These are phyloP conservation scores for Chrysanthemum seticuspe DNA, from an alignment of 129 eudicot genomes.

Conservation along the genomic window DNA sequence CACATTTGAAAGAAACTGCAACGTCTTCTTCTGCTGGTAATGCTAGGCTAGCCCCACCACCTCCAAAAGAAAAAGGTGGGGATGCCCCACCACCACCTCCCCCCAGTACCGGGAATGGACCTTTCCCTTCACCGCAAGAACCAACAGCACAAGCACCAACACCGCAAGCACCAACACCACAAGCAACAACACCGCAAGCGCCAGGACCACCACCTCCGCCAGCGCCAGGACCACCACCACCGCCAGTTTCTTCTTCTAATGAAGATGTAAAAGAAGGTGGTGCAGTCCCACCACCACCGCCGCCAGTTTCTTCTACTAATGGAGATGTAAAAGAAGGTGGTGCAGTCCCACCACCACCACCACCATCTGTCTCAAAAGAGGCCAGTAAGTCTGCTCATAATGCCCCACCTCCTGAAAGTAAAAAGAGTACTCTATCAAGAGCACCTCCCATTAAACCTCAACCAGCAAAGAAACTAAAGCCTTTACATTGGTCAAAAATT, in stretches of 20 bases:
- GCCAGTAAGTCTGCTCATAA: conserved; percentile 18
- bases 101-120: conserved; percentile 25
- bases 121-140: conserved; percentile 33
- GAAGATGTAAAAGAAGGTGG: conserved; percentile 30
- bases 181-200: conserved; percentile 28
- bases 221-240: conserved; percentile 30
- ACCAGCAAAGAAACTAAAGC: conserved; percentile 72
- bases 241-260: conserved; percentile 22
- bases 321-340: conserved; percentile 29
- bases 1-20: conserved; percentile 18
- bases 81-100: conserved; percentile 27
- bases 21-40: not conserved
- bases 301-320: conserved; percentile 21
- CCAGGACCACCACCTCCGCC: conserved; percentile 48
- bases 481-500: conserved; percentile 87
- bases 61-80: conserved; percentile 9
- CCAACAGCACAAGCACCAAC: conserved; percentile 16
- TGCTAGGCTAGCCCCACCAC: conserved; percentile 21
- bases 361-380: conserved; percentile 22
- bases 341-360: conserved; percentile 28
- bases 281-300: conserved; percentile 28
- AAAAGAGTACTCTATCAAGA: conserved; percentile 54
- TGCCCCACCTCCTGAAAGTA: conserved; percentile 44
- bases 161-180: not conserved
- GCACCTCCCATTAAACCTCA: conserved; percentile 36